phyloP scores from a whole-genome alignment of 2,329 filamentous ascomycete species.

The Nigrospora osmanthi region DNA sequence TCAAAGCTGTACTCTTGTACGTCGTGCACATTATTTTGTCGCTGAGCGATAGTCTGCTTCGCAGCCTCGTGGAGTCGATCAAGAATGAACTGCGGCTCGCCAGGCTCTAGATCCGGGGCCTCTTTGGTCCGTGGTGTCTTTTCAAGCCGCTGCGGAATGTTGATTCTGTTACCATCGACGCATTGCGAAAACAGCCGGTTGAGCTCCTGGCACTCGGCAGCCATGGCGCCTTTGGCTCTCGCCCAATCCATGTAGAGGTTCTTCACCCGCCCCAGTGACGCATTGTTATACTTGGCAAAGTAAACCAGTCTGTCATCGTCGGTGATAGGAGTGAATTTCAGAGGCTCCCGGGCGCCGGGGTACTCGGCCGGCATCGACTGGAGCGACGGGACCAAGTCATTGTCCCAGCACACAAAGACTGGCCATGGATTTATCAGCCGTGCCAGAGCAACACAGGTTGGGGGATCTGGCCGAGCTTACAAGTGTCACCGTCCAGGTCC shows the following conservation, averaged over 20 bases:
- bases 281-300: conserved; percentile 29
- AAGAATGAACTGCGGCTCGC: conserved; percentile 23
- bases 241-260: conserved; percentile 34
- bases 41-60: conserved; percentile 6
- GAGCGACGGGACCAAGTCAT: conserved; percentile 25
- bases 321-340: conserved; percentile 25
- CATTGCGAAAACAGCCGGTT: conserved; percentile 32
- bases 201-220: conserved; percentile 28
- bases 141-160: conserved; percentile 23
- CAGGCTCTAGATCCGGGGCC: conserved; percentile 1
- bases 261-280: conserved; percentile 28
- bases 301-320: conserved; percentile 28
- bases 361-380: conserved; percentile 28
- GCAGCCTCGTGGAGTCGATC: conserved; percentile 25
- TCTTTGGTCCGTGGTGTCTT: conserved; percentile 12
- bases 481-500: conserved; percentile 31
- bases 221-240: conserved; percentile 24
- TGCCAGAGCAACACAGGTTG: neutral
- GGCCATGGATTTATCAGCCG: neutral
- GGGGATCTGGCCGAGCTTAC: conserved; percentile 13
- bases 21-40: neutral
- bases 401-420: conserved; percentile 34
- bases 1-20: conserved; percentile 14
- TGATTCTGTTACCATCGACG: conserved; percentile 31
- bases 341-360: conserved; percentile 26